phyloP scores from a whole-genome alignment of 176 grass and related monocot genomes.

The Hyparrhenia diplandra region DNA sequence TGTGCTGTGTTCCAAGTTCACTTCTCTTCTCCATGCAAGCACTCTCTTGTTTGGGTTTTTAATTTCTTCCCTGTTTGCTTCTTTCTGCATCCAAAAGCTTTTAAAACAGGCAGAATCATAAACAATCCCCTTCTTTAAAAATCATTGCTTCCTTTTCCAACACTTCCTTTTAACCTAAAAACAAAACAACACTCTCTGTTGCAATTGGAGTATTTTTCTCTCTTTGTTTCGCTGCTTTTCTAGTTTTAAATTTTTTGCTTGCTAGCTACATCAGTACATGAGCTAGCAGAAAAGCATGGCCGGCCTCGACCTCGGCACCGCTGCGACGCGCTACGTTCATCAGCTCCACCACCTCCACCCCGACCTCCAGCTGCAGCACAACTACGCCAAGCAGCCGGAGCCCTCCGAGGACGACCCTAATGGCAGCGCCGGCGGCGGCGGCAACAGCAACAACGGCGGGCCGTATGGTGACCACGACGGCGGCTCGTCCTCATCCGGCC shows the following conservation, averaged over 20 bases:
- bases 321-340: constrained; percentile 77
- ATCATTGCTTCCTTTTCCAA: constrained; percentile 76
- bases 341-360: constrained; percentile 72
- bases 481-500: constrained; percentile 43
- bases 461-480: constrained; percentile 50
- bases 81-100: constrained; percentile 58
- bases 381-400: constrained; percentile 49
- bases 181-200: constrained; percentile 43
- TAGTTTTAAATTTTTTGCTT: constrained; percentile 31
- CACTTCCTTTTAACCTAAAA: constrained; percentile 69
- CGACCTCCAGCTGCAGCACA: constrained; percentile 72
- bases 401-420: constrained; percentile 56
- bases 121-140: constrained; percentile 68
- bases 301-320: constrained; percentile 87
- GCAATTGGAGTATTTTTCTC: constrained; percentile 31
- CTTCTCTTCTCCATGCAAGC: constrained; percentile 48
- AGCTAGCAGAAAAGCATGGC: constrained; percentile 85
- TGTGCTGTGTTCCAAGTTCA: constrained; percentile 12
- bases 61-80: constrained; percentile 60
- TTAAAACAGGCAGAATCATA: constrained; percentile 47
- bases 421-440: constrained; percentile 11
- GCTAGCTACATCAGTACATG: constrained; percentile 64
- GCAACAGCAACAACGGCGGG: constrained; percentile 37
- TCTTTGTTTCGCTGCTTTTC: constrained; percentile 21
- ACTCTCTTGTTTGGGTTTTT: constrained; percentile 36